Conservation (phyloP, 2,329 filamentous ascomycete species). For the Fusarium illudens region DNA sequence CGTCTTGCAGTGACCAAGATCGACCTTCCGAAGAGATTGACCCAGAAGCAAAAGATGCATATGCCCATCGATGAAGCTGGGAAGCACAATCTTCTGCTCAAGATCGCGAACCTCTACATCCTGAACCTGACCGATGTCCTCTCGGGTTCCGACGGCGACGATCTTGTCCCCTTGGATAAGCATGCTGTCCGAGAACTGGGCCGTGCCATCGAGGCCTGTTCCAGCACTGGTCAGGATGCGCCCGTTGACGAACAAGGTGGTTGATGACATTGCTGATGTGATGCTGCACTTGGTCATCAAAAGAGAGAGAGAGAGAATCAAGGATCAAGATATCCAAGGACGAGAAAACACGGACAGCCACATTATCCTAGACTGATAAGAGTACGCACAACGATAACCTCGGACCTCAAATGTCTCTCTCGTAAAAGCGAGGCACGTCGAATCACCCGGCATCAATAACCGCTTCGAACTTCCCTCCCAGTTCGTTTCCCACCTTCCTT, state of each 20-base stretch:
- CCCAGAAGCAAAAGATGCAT: neutral
- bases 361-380: neutral
- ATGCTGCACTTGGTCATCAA: neutral
- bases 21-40: neutral
- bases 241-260: constrained; percentile 33
- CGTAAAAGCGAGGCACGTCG: neutral
- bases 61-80: neutral
- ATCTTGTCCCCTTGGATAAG: constrained; percentile 45
- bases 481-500: neutral
- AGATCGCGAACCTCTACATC: neutral
- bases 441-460: neutral
- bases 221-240: constrained; percentile 29
- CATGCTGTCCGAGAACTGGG: constrained; percentile 41
- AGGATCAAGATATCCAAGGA: neutral
- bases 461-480: neutral
- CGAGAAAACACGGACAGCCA: neutral
- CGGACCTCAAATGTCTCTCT: neutral
- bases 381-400: neutral
- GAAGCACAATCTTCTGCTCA: neutral
- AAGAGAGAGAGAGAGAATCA: neutral
- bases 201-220: constrained; percentile 19
- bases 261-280: neutral
- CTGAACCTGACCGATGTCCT: constrained; percentile 4
- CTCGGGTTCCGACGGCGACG: constrained; percentile 42
- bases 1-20: neutral